These are phyloP conservation scores for Brassica hybrid DNA, from an alignment of 441 rosid genomes.

Conservation along the genomic window DNA sequence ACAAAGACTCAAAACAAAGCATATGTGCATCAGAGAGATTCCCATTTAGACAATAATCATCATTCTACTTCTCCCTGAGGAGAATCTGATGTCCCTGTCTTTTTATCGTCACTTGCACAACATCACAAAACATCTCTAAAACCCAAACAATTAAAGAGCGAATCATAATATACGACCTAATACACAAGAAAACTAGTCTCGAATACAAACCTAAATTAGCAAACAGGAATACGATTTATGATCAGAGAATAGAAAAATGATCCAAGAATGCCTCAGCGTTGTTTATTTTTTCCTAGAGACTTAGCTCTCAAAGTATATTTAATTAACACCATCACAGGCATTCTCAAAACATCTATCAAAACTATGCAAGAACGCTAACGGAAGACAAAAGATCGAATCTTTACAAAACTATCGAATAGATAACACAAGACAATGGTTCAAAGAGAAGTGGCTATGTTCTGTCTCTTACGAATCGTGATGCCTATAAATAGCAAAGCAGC, in stretches of 20 bases:
- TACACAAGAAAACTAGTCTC: background rate
- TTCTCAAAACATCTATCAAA: background rate
- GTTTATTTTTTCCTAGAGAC: slow-evolving; percentile 31
- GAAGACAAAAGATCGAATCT: background rate
- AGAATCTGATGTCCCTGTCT: slow-evolving; percentile 52
- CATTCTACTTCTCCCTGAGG: slow-evolving; percentile 33
- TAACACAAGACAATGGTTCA: background rate
- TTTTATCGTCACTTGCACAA: slow-evolving; percentile 43
- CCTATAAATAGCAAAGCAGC: slow-evolving; percentile 15
- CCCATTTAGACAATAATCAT: slow-evolving; percentile 45
- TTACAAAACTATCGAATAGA: background rate
- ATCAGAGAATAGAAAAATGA: background rate
- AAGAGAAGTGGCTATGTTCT: background rate
- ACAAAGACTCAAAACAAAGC: background rate
- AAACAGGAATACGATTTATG: background rate
- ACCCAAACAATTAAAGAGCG: background rate
- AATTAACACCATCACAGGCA: slow-evolving; percentile 45
- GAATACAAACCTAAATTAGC: background rate
- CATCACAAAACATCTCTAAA: no score
- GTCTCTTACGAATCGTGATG: background rate
- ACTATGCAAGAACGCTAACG: background rate
- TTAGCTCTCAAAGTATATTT: slow-evolving; percentile 47
- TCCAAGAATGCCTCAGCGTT: slow-evolving; percentile 36
- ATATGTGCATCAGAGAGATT: slow-evolving; percentile 46
- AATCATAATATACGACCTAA: background rate